Evolutionary conservation across 805 yeast genomes (phyloP).

Genomic region (Metschnikowia kunwiensis): DNA sequence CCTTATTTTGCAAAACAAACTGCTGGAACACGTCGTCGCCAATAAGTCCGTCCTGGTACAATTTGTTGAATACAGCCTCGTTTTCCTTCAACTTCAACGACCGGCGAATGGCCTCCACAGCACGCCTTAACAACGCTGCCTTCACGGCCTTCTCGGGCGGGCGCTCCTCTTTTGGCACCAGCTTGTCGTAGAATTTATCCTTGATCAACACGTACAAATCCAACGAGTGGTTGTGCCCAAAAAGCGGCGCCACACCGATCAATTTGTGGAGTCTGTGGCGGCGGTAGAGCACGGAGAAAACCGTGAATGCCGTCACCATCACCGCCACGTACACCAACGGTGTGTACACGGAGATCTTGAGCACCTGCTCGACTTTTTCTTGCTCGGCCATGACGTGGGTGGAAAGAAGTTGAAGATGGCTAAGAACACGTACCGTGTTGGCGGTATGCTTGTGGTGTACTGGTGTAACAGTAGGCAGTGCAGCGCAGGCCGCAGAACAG

Average conservation of each 20-base stretch:
- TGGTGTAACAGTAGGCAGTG: constrained; percentile 1
- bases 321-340: constrained; percentile 76
- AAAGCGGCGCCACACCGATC: constrained; percentile 66
- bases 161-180: constrained; percentile 39
- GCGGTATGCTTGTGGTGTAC: constrained; percentile 4
- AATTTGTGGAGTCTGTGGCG: constrained; percentile 51
- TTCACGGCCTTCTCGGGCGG: constrained; percentile 78
- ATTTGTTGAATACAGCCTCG: constrained; percentile 61
- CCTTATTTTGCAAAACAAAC: constrained; percentile 69
- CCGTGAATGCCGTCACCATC: constrained; percentile 58
- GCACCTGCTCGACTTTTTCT: constrained; percentile 24
- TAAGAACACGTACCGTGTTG: constrained; percentile 5
- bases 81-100: constrained; percentile 78
- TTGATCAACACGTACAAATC: constrained; percentile 62
- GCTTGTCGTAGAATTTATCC: constrained; percentile 39
- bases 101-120: constrained; percentile 86
- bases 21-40: constrained; percentile 88
- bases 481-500: too few species aligned
- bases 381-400: constrained; percentile 15
- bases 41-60: constrained; percentile 84
- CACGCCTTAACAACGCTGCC: constrained; percentile 53
- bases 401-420: not conserved
- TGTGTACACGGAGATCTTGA: constrained; percentile 45
- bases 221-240: constrained; percentile 62
- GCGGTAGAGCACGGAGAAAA: constrained; percentile 70